Percentiles rank a stretch among this genome's conserved stretches.
Evolutionary conservation across 169 alveolate genomes (phyloP).

Genomic region (Pseudocohnilembus persalinus): DNA sequence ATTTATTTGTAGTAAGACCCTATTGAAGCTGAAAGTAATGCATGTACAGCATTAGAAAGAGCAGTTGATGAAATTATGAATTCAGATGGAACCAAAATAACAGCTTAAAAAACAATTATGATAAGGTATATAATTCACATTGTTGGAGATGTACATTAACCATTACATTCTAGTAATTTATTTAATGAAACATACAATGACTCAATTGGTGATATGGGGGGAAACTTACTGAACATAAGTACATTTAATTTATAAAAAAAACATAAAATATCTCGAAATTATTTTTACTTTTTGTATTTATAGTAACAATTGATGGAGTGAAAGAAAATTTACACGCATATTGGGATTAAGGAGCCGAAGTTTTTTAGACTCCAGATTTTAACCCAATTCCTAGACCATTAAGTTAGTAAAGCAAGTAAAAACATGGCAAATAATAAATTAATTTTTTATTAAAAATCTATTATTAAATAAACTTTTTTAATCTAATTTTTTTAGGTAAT

Average conservation of each 20-base stretch:
- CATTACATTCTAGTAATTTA: conserved; percentile 67
- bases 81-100: not conserved
- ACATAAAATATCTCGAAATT: no score
- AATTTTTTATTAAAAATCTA: no score
- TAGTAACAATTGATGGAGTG: not conserved
- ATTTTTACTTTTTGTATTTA: no score
- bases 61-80: not conserved
- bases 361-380: not conserved
- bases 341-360: conserved; percentile 2
- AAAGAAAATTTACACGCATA: conserved; percentile 10
- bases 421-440: no score
- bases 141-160: conserved; percentile 87
- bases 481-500: not conserved
- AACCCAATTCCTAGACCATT: not conserved
- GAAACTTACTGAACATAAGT: conserved; percentile 35
- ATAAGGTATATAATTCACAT: conserved; percentile 79
- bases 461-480: not conserved
- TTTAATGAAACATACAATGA: conserved; percentile 50
- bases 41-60: not conserved
- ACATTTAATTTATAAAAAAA: no score
- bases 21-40: not conserved
- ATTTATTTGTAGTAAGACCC: not conserved
- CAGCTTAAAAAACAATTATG: conserved; percentile 17
- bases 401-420: not conserved
- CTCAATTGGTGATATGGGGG: conserved; percentile 82